Evolutionary conservation across 73 alveolate genomes (phyloP).

Genomic region (Paramecium octaurelia): DNA sequence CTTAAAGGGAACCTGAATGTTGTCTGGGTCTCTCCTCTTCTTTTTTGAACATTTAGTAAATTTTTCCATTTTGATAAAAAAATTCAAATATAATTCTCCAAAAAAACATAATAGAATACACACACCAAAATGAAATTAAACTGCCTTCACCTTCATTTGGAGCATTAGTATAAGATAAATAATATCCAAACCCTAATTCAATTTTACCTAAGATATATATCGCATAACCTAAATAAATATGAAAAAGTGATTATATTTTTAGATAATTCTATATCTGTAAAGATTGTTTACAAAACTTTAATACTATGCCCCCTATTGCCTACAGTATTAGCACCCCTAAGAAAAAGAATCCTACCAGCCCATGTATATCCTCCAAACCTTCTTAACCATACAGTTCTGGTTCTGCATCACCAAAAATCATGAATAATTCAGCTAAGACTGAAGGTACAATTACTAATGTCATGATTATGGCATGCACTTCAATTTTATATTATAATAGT

Average conservation of each 20-base stretch:
- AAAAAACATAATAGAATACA: not conserved
- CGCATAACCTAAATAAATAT: not conserved
- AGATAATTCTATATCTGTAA: not conserved
- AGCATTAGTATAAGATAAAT: not conserved
- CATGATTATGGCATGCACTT: not conserved
- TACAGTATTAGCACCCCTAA: not conserved
- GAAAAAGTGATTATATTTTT: not conserved
- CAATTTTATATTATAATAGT: not conserved
- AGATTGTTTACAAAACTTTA: not conserved
- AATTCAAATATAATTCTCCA: not conserved
- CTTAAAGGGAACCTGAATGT: not conserved
- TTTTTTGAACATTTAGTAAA: not conserved
- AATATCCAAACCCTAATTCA: not conserved
- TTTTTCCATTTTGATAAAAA: not conserved
- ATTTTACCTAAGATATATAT: not conserved
- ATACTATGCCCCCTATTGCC: not conserved
- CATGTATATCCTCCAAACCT: not conserved
- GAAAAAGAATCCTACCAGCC: not conserved
- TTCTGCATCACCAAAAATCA: not conserved
- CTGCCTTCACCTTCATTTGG: not conserved
- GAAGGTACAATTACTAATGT: not conserved
- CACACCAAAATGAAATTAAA: not conserved
- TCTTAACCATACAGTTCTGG: not conserved
- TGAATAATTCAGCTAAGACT: not conserved
- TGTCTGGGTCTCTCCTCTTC: not conserved